These are phyloP conservation scores for Gyromitra esculenta DNA, from an alignment of 2,329 filamentous ascomycete species.

Conservation along the genomic window DNA sequence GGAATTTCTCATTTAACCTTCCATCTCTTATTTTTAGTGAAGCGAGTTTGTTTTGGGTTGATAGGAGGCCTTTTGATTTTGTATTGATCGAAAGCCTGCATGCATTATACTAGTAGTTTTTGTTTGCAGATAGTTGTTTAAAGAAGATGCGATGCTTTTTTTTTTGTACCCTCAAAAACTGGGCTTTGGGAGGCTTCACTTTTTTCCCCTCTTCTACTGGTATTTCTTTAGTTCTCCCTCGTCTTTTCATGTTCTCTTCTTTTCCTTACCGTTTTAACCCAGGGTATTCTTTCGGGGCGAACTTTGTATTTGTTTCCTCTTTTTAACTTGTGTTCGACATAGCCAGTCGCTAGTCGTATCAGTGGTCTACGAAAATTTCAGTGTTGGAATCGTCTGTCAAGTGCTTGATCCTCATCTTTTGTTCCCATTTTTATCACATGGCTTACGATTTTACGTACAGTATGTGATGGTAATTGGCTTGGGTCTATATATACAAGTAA, in stretches of 20 bases:
- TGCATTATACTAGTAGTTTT: slow-evolving; percentile 42
- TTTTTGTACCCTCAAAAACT: slow-evolving; percentile 36
- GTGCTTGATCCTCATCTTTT: slow-evolving; percentile 22
- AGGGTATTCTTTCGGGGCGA: slow-evolving; percentile 51
- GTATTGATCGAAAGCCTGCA: slow-evolving; percentile 41
- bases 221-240: slow-evolving; percentile 47
- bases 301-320: slow-evolving; percentile 46
- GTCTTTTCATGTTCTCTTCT: slow-evolving; percentile 22
- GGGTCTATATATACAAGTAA: slow-evolving; percentile 18
- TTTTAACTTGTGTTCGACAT: slow-evolving; percentile 35
- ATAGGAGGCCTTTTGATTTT: slow-evolving; percentile 48
- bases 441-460: slow-evolving; percentile 4
- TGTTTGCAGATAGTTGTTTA: slow-evolving; percentile 39
- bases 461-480: slow-evolving; percentile 25
- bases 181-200: slow-evolving; percentile 41
- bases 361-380: slow-evolving; percentile 38
- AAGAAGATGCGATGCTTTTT: slow-evolving; percentile 41
- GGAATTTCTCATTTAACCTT: slow-evolving; percentile 36
- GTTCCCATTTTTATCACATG: slow-evolving; percentile 8
- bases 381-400: slow-evolving; percentile 43
- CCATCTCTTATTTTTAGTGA: slow-evolving; percentile 49
- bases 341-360: slow-evolving; percentile 37
- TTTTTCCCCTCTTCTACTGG: slow-evolving; percentile 34
- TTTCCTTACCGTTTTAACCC: slow-evolving; percentile 29
- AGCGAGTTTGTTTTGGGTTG: slow-evolving; percentile 46